Conservation (phyloP, 139 green algal species). For the Chlorella ohadii region DNA sequence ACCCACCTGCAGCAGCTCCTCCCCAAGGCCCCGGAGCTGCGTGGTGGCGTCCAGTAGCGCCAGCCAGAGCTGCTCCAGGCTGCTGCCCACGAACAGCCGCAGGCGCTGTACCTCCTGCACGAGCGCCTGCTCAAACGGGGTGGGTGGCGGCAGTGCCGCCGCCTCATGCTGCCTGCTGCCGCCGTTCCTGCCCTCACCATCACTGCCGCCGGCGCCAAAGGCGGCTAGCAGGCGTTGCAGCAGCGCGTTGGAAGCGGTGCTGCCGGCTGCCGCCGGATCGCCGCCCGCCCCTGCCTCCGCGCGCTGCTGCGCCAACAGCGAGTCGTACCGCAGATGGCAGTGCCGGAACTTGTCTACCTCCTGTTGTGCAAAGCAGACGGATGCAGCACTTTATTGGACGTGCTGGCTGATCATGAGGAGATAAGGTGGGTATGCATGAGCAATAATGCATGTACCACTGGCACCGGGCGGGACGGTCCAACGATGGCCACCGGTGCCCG, state of each 20-base stretch:
- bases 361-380: not conserved
- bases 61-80: conserved; percentile 49
- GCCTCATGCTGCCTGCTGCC: not conserved
- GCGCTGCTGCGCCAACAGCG: conserved; percentile 32
- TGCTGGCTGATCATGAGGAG: too few relatives aligned
- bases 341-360: conserved; percentile 31
- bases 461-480: too few relatives aligned
- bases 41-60: conserved; percentile 35
- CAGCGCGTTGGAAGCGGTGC: not conserved
- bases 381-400: too few relatives aligned
- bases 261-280: not conserved
- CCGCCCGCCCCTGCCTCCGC: not conserved
- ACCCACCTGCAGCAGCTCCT: conserved; percentile 20
- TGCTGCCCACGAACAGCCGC: conserved; percentile 24
- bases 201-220: too few relatives aligned
- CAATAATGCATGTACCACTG: too few relatives aligned
- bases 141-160: too few relatives aligned
- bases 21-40: not conserved
- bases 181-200: too few relatives aligned
- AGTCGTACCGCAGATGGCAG: conserved; percentile 32
- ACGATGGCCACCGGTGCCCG: too few relatives aligned
- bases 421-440: too few relatives aligned
- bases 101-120: conserved; percentile 39
- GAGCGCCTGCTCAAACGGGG: conserved; percentile 10
- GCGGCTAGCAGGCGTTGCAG: not conserved